Conservation (phyloP, 148 eudicot species). For the Rhododendron ferrugineum region DNA sequence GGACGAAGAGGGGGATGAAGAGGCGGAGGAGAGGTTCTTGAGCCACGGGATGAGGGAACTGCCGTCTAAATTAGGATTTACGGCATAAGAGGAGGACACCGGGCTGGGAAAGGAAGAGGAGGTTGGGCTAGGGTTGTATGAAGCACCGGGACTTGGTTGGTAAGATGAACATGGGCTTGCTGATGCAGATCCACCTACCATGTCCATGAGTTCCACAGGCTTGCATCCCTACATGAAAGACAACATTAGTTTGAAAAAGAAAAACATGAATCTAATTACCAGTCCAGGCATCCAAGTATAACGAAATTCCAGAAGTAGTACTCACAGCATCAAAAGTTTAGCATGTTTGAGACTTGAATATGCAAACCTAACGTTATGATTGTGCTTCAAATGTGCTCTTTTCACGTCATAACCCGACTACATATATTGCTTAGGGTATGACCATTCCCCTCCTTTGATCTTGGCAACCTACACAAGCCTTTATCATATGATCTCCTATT, state of each 20-base stretch:
- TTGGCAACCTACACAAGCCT: not conserved
- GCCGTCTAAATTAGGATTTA: slow-evolving; percentile 37
- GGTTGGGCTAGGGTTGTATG: slow-evolving; percentile 58
- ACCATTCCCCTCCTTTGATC: not conserved
- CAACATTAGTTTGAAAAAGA: not conserved
- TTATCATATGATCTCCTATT: not conserved
- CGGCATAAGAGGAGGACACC: slow-evolving; percentile 42
- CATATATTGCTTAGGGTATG: not conserved
- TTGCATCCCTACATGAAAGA: slow-evolving; percentile 46
- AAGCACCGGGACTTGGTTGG: slow-evolving; percentile 57
- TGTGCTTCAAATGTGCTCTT: not conserved
- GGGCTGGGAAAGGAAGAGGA: slow-evolving; percentile 74
- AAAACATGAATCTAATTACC: not conserved
- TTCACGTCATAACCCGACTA: not conserved
- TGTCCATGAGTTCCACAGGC: slow-evolving; percentile 42
- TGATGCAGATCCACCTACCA: slow-evolving; percentile 48
- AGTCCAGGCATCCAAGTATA: not conserved
- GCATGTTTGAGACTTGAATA: not conserved
- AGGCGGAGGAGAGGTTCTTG: slow-evolving; percentile 49
- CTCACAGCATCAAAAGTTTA: not conserved
- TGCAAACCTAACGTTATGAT: not conserved
- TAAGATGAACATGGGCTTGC: slow-evolving; percentile 63
- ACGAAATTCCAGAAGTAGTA: not conserved
- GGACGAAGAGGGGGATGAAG: slow-evolving; percentile 50
- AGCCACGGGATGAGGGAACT: slow-evolving; percentile 78